A percentile compares a stretch with the other conserved stretches of the same genome.
phyloP scores from a whole-genome alignment of 2,329 filamentous ascomycete species.

The Alternaria consortialis region DNA sequence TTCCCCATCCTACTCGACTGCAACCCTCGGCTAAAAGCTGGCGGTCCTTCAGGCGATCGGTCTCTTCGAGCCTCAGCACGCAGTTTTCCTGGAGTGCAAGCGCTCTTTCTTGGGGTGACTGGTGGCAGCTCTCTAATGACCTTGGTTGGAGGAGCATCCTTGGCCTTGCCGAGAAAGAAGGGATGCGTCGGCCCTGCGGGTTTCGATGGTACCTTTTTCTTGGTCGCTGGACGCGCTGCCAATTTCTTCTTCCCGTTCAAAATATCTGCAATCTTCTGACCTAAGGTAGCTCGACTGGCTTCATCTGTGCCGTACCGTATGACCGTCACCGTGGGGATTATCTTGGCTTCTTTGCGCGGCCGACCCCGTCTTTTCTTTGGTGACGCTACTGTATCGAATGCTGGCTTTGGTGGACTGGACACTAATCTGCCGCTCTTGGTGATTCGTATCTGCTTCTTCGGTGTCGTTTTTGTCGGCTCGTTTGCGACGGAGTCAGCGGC shows the following conservation, averaged over 20 bases:
- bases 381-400: constrained; percentile 20
- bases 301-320: constrained; percentile 68
- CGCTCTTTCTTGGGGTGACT: constrained; percentile 44
- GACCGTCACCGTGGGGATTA: constrained; percentile 57
- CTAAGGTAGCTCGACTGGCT: constrained; percentile 59
- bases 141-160: constrained; percentile 30
- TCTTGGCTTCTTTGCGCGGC: constrained; percentile 31
- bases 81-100: constrained; percentile 59
- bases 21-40: constrained; percentile 31
- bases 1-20: constrained; percentile 56
- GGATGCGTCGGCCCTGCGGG: constrained; percentile 64
- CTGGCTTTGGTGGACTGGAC: constrained; percentile 48
- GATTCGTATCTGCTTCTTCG: constrained; percentile 51
- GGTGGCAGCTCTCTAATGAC: constrained; percentile 15
- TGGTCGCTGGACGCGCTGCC: constrained; percentile 25
- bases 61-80: constrained; percentile 43
- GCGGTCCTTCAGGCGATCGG: constrained; percentile 23
- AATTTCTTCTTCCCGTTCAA: constrained; percentile 53
- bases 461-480: constrained; percentile 22
- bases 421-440: constrained; percentile 58
- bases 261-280: constrained; percentile 70
- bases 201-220: constrained; percentile 35
- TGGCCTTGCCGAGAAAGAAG: constrained; percentile 70
- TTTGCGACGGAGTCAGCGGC: background rate
- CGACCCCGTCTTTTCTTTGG: constrained; percentile 58